A percentile compares a stretch with the other conserved stretches of the same genome.
phyloP scores from a whole-genome alignment of 2,329 filamentous ascomycete genomes.

The Helotiales sp. region DNA sequence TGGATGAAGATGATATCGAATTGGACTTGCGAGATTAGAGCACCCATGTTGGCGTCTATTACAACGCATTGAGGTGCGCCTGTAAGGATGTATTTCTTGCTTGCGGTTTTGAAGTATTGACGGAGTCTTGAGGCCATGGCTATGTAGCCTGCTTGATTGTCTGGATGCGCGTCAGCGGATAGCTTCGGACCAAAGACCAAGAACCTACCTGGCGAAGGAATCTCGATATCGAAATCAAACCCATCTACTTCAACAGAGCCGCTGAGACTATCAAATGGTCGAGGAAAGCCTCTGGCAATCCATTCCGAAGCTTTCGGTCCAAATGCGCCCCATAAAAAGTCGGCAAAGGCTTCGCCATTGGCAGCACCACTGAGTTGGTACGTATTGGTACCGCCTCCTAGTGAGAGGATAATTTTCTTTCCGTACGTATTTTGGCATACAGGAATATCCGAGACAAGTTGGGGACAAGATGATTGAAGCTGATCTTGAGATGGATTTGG shows the following conservation, averaged over 20 bases:
- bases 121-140: slow-evolving; percentile 32
- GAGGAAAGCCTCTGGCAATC: slow-evolving; percentile 33
- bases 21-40: slow-evolving; percentile 29
- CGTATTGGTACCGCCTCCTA: slow-evolving; percentile 42
- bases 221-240: slow-evolving; percentile 38
- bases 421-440: slow-evolving; percentile 43
- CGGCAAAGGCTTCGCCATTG: slow-evolving; percentile 43
- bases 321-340: slow-evolving; percentile 47
- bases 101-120: slow-evolving; percentile 24
- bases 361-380: slow-evolving; percentile 46
- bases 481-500: slow-evolving; percentile 37
- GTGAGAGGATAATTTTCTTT: slow-evolving; percentile 47
- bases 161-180: slow-evolving; percentile 2
- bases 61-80: slow-evolving; percentile 35
- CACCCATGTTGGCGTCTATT: slow-evolving; percentile 35
- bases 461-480: slow-evolving; percentile 44
- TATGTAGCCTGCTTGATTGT: slow-evolving; percentile 30
- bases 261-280: slow-evolving; percentile 31
- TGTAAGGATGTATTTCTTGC: slow-evolving; percentile 31
- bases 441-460: slow-evolving; percentile 43
- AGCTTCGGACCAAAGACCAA: not conserved
- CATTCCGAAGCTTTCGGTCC: slow-evolving; percentile 43
- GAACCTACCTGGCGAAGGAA: slow-evolving; percentile 14
- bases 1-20: slow-evolving; percentile 38
- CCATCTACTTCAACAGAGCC: slow-evolving; percentile 29